A percentile compares a stretch with the other conserved stretches of the same genome.
Evolutionary conservation across 306 rosid species (phyloP).

Genomic region (Cucumis cinereus): DNA sequence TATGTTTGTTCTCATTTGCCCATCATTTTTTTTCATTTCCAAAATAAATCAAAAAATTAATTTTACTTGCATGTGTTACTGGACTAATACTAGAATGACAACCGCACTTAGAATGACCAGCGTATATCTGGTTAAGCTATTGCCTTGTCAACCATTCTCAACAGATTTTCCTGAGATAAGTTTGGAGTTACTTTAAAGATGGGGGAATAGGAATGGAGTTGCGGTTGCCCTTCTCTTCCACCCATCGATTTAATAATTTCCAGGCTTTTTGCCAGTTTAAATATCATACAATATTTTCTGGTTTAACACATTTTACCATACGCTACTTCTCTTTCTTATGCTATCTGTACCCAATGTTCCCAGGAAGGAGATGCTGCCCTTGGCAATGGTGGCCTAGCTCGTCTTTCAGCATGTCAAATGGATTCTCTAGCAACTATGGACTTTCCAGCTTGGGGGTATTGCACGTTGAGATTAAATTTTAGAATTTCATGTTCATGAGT

Average conservation of each 20-base stretch:
- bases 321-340: neutral
- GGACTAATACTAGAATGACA: neutral
- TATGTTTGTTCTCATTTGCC: neutral
- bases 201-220: neutral
- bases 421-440: slow-evolving; percentile 76
- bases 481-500: neutral
- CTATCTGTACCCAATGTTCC: slow-evolving; percentile 7
- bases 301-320: neutral
- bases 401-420: slow-evolving; percentile 71
- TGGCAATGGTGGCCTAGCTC: slow-evolving; percentile 76
- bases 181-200: neutral
- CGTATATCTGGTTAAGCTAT: neutral
- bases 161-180: neutral
- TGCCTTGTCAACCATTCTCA: neutral
- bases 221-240: neutral
- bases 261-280: neutral
- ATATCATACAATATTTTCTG: neutral
- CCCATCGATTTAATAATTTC: neutral
- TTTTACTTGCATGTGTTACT: neutral
- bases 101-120: too few species aligned
- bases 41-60: neutral
- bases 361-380: slow-evolving; percentile 79
- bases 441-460: slow-evolving; percentile 80
- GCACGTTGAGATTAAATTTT: neutral
- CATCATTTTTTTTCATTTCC: neutral